A percentile compares a stretch with the other conserved stretches of the same genome.
Evolutionary conservation across 164 flowering plant species (phyloP).

Genomic region (Pachysandra terminalis): DNA sequence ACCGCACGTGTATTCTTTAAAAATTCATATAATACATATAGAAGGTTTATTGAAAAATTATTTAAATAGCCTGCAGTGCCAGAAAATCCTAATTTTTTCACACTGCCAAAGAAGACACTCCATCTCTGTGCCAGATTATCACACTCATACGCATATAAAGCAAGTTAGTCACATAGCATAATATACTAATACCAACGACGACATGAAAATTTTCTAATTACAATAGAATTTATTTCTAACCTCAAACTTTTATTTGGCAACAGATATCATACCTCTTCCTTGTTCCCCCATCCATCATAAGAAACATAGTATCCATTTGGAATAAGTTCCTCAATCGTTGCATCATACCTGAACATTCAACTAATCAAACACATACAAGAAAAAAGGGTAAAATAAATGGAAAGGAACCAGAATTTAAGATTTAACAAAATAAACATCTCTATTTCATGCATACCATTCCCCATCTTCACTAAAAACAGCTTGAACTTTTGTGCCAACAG

Average conservation of each 20-base stretch:
- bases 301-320: constrained; percentile 76
- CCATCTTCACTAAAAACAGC: constrained; percentile 99
- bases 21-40: too few relatives aligned
- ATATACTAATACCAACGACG: too few relatives aligned
- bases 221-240: too few relatives aligned
- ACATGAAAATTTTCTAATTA: too few relatives aligned
- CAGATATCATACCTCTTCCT: constrained; percentile 72
- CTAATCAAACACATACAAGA: constrained; percentile 51
- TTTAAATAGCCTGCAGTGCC: too few relatives aligned
- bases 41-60: too few relatives aligned
- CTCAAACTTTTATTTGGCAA: constrained; percentile 1
- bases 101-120: too few relatives aligned
- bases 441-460: constrained; percentile 62
- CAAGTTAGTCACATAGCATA: too few relatives aligned
- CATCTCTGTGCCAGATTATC: too few relatives aligned
- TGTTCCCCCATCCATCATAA: constrained; percentile 88
- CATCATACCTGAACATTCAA: constrained; percentile 88
- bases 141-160: too few relatives aligned
- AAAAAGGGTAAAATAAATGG: constrained; percentile 29
- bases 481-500: constrained; percentile 82
- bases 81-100: too few relatives aligned
- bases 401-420: not conserved
- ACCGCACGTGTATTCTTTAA: too few relatives aligned
- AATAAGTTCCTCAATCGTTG: constrained; percentile 68
- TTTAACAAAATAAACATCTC: not conserved